Conservation (phyloP, 345 rosid genomes). For the Triadica sebifera region DNA sequence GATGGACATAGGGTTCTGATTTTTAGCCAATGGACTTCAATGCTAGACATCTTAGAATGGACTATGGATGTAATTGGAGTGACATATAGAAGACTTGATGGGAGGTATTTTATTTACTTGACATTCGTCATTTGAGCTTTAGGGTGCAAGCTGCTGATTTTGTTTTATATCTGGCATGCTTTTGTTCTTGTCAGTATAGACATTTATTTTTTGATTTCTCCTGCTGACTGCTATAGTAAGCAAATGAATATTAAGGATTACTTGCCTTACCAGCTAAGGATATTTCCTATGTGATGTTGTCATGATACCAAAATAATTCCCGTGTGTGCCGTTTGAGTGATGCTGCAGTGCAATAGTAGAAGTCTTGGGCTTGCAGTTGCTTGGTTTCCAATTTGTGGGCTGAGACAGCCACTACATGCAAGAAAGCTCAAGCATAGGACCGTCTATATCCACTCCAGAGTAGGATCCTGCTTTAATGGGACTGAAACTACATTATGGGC, state of each 20-base stretch:
- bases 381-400: too few relatives aligned
- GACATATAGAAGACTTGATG: slow-evolving; percentile 89
- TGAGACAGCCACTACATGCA: background rate
- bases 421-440: background rate
- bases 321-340: too few relatives aligned
- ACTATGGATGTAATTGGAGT: slow-evolving; percentile 82
- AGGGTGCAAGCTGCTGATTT: background rate
- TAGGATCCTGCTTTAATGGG: background rate
- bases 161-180: slow-evolving; percentile 4
- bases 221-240: background rate
- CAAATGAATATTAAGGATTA: background rate
- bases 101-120: slow-evolving; percentile 49
- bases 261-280: background rate
- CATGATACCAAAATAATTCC: too few relatives aligned
- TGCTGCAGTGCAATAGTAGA: too few relatives aligned
- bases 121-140: background rate
- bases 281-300: background rate
- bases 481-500: background rate
- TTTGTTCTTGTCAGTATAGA: background rate
- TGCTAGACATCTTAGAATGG: slow-evolving; percentile 98
- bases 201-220: background rate
- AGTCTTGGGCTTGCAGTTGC: too few relatives aligned
- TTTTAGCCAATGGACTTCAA: slow-evolving; percentile 98
- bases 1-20: slow-evolving; percentile 81
- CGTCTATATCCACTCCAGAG: background rate